phyloP scores from a whole-genome alignment of 2,329 filamentous ascomycete genomes.

The Sporothrix inflata region DNA sequence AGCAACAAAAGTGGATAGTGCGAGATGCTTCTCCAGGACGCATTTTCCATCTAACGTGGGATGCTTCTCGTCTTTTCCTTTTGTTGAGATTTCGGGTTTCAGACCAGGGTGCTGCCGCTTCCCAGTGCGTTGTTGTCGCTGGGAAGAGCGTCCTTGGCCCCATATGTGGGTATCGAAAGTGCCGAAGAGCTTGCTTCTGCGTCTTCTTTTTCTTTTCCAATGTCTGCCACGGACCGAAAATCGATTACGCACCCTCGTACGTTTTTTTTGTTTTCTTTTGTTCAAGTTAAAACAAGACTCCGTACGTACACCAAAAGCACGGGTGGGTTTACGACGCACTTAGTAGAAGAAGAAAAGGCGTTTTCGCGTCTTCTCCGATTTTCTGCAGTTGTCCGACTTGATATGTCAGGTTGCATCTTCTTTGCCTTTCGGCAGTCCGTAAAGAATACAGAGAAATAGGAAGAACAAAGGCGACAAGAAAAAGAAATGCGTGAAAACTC shows the following conservation, averaged over 20 bases:
- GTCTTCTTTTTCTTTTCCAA: neutral
- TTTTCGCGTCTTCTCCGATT: neutral
- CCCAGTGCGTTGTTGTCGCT: slow-evolving; percentile 1
- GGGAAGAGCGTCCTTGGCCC: slow-evolving; percentile 5
- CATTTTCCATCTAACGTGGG: neutral
- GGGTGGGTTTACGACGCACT: neutral
- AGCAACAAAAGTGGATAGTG: slow-evolving; percentile 9
- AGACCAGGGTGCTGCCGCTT: neutral
- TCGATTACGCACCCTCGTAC: slow-evolving; percentile 20
- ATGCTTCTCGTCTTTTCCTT: neutral
- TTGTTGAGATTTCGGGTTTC: slow-evolving; percentile 1
- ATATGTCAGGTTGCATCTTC: slow-evolving; percentile 28
- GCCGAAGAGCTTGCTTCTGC: slow-evolving; percentile 8
- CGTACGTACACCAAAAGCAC: neutral
- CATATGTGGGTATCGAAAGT: slow-evolving; percentile 3
- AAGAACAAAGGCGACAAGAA: neutral
- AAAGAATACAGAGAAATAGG: neutral
- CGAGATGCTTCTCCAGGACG: neutral
- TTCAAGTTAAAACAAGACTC: neutral
- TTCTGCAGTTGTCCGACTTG: slow-evolving; percentile 23
- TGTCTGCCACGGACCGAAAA: neutral
- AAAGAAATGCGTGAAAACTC: neutral
- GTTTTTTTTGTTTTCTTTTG: slow-evolving; percentile 15
- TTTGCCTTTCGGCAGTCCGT: slow-evolving; percentile 22
- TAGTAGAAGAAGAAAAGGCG: neutral